A percentile compares a stretch with the other conserved stretches of the same genome.
Conservation (phyloP, 2,329 filamentous ascomycete species). For the Aspergillus piperis region DNA sequence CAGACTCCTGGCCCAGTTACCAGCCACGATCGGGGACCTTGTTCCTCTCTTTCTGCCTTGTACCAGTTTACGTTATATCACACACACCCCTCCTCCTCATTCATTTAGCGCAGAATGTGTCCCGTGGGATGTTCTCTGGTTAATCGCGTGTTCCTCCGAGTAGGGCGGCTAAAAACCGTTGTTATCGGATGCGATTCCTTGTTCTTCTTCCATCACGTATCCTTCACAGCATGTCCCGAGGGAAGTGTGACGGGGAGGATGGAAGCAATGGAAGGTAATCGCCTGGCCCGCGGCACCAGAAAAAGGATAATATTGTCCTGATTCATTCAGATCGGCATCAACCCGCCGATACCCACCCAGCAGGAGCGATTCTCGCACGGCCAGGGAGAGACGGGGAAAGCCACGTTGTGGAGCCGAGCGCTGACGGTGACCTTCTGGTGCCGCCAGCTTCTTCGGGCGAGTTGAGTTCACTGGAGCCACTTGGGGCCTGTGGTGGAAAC, state of each 20-base stretch:
- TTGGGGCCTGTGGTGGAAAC: constrained; percentile 19
- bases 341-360: constrained; percentile 29
- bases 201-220: background rate
- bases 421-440: constrained; percentile 38
- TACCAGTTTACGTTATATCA: constrained; percentile 1
- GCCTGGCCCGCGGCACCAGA: background rate
- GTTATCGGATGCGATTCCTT: background rate
- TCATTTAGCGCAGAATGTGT: background rate
- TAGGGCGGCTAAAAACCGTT: background rate
- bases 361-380: constrained; percentile 21
- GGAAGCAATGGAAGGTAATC: background rate
- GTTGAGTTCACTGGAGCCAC: constrained; percentile 18
- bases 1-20: background rate
- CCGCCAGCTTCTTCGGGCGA: constrained; percentile 31
- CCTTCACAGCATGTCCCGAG: background rate
- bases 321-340: constrained; percentile 33
- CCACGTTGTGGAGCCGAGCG: constrained; percentile 36
- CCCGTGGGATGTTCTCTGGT: background rate
- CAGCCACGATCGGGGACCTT: constrained; percentile 7
- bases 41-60: background rate
- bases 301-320: constrained; percentile 11
- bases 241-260: background rate
- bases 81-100: background rate
- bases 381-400: constrained; percentile 31
- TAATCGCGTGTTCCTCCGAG: background rate